These are phyloP conservation scores for Trichoderma semiorbis DNA, from an alignment of 2,329 filamentous ascomycete genomes.

Conservation along the genomic window DNA sequence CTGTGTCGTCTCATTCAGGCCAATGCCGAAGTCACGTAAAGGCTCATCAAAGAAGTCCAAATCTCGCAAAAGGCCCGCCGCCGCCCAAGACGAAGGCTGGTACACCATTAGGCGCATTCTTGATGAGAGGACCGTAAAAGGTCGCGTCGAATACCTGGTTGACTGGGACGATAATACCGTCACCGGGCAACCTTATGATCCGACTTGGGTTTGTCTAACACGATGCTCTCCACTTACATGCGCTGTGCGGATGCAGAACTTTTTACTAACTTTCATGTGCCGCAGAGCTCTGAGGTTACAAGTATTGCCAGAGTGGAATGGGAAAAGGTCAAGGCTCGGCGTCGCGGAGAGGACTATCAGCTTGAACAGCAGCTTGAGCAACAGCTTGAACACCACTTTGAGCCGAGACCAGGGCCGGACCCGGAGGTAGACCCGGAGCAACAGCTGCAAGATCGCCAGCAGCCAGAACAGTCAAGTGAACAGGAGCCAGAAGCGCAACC, in stretches of 20 bases:
- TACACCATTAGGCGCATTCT: conserved; percentile 35
- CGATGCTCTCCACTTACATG: not conserved
- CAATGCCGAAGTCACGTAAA: conserved; percentile 34
- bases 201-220: conserved; percentile 33
- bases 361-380: not conserved
- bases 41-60: conserved; percentile 21
- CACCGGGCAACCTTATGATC: conserved; percentile 32
- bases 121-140: conserved; percentile 30
- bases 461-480: not conserved
- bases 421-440: not conserved
- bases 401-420: not conserved
- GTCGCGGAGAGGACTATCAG: not conserved
- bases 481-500: conserved; percentile 2
- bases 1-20: conserved; percentile 20
- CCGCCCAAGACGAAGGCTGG: conserved; percentile 30
- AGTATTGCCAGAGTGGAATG: conserved; percentile 33
- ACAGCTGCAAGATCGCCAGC: not conserved
- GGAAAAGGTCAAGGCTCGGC: conserved; percentile 26
- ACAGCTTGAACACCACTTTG: not conserved
- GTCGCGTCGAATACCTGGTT: conserved; percentile 34
- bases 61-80: conserved; percentile 20
- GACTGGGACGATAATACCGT: conserved; percentile 36
- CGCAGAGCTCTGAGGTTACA: conserved; percentile 32
- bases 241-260: not conserved
- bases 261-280: conserved; percentile 22